Base-by-base conservation (phyloP, 1,139 yeast species). In the Sugiyamaella xylanicola region DNA sequence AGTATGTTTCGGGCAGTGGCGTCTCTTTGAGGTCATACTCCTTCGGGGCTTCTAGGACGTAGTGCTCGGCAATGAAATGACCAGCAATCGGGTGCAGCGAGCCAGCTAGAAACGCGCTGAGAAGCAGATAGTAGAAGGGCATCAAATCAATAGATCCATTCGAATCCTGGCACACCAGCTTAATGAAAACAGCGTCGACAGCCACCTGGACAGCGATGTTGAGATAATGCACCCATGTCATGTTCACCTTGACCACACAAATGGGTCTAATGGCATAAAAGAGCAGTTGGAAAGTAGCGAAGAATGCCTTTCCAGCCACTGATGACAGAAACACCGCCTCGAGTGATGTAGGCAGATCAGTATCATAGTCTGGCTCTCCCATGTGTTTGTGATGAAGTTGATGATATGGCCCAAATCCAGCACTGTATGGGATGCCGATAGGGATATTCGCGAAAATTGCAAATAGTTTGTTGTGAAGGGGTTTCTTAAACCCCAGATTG, bases 1-100 rank as follows among this genome's bases (percentile, higher is more conserved):
- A 87, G 68, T 86, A 91, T 0, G 97, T 91, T 68, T 91, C 97
- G 0, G 95, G 95, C 16, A 80, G 74, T 7, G 68, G 65, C 29
- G 67, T 57, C 42, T 62, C 55, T 27, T 57, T 49, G 37, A 61
- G 64, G 53, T 70, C 68, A 61, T 76, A 76, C 29, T 63, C 58
- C 69, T 77, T 57, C 56, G 85, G 80, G 1, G 75, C 88, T 77
- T 60, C 84, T 68, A 91, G 76, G 15, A 90, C 86, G 68, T 91
- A 91, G 69, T 91, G 97, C 70, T 91, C 97, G 5, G 97, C 95
- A 62, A 91, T 89, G 72, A 91, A 91, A 73, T 91, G 97, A 16
- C 97, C 97, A 1, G 97, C 96, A 63, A 91, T 85, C 32, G 97
- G 97, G 67, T 91, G 97, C 68, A 89, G 77, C 0, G 96, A 88